Percentiles rank a stretch among this genome's conserved stretches.
phyloP scores from a whole-genome alignment of 495 filamentous ascomycete genomes.

The Copromyces sp. region DNA sequence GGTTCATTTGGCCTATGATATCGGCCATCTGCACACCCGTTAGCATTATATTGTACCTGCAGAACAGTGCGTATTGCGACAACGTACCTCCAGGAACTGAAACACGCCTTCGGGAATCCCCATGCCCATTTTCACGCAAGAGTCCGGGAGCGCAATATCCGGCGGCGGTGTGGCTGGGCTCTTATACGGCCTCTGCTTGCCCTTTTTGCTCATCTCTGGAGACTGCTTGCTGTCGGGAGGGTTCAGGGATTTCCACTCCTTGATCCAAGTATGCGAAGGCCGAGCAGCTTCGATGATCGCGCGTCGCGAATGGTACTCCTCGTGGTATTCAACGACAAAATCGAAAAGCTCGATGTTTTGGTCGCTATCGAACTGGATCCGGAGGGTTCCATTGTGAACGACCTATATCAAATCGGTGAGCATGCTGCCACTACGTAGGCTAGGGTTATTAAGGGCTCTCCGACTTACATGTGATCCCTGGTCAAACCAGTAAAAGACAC shows the following conservation, averaged over 20 bases:
- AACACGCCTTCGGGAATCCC: constrained; percentile 52
- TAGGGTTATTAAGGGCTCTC: background rate
- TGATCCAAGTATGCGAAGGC: constrained; percentile 43
- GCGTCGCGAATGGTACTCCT: constrained; percentile 57
- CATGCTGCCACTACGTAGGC: background rate
- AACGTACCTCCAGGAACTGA: constrained; percentile 57
- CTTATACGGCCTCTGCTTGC: constrained; percentile 41
- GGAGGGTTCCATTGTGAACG: constrained; percentile 50
- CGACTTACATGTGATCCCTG: constrained; percentile 56
- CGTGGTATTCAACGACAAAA: constrained; percentile 50
- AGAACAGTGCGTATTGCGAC: background rate
- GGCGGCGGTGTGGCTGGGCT: constrained; percentile 40
- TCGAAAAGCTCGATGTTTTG: constrained; percentile 66
- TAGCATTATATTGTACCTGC: background rate
- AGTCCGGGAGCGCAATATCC: constrained; percentile 50
- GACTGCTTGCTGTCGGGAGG: constrained; percentile 54
- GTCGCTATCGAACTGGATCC: constrained; percentile 56
- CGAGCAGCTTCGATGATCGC: constrained; percentile 43
- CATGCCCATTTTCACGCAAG: constrained; percentile 48
- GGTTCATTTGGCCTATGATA: constrained; percentile 64
- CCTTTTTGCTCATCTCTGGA: constrained; percentile 64
- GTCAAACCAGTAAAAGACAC: constrained; percentile 63
- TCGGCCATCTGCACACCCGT: constrained; percentile 50
- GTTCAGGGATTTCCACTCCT: constrained; percentile 45
- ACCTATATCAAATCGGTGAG: constrained; percentile 37